These are phyloP conservation scores for Solanum verrucosum DNA, from an alignment of 257 asterid species.

Conservation along the genomic window DNA sequence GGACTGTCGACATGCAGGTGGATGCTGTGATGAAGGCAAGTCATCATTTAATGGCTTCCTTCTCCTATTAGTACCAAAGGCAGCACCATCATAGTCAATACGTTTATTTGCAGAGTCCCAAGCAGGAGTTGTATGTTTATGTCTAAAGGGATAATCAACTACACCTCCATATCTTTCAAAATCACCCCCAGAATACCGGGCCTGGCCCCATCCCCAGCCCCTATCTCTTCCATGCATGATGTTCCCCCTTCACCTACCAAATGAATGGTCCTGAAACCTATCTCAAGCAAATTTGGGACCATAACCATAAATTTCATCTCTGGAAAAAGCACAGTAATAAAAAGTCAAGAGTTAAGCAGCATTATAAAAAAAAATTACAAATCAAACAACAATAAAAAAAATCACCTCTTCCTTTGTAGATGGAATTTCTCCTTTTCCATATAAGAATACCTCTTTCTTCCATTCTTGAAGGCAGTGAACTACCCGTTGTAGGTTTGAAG, in stretches of 20 bases:
- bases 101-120: no score
- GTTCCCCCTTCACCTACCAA: conserved; percentile 38
- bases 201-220: conserved; percentile 3
- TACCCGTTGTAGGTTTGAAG: conserved; percentile 20
- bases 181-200: conserved; percentile 41
- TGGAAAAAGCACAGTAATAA: no score
- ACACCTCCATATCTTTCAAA: conserved; percentile 34
- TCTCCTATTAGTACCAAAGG: no score
- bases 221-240: conserved; percentile 65
- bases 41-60: conserved; percentile 4
- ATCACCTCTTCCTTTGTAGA: conserved; percentile 52
- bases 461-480: conserved; percentile 37
- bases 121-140: no score
- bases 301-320: no score
- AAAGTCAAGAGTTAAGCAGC: not conserved
- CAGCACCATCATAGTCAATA: no score
- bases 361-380: not conserved
- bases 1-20: conserved; percentile 45
- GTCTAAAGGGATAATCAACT: conserved; percentile 30
- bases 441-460: conserved; percentile 53
- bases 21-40: conserved; percentile 34
- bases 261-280: conserved; percentile 8
- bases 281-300: no score
- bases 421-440: conserved; percentile 35
- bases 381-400: not conserved